Base-by-base conservation (phyloP, 352 stramenopile species). In the Globisporangium mamillatum region DNA sequence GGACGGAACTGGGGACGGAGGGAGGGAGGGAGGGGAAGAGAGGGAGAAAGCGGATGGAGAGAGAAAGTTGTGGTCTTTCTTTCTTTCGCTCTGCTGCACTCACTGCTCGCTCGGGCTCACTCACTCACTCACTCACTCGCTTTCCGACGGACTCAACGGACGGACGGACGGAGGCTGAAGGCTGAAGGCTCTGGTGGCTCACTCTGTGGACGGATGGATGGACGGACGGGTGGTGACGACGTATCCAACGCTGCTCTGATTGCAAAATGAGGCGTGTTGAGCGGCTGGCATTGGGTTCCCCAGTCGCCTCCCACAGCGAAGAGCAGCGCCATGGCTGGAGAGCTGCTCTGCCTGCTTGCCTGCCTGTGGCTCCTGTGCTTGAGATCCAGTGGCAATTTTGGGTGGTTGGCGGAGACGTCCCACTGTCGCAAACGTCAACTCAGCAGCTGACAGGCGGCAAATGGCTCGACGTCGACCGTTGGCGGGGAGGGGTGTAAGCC, bases 61-160 rank as follows among this genome's bases (percentile, higher is more conserved):
- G 29, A 48, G 56, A 24, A 24, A 50, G 56, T 62, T 62, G 56
- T 62, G 56, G 56, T 36, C 56, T 62, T 62, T 70, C 66, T 71
- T 71, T 71, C 66, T 65, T 66, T 66, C 60, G 38, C 38, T 70
- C 65, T 66, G 44, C 22, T 25, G 32, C 57, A 66, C 50, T 70
- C 52, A 29, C 62, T 67, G 25, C 32, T 52, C 44, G 44, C 18
- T 65, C 65, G 62, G 32, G 29, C 55, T 60, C 57, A 66, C 65
- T 64, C 60, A 36, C 16, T 64, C 59, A 36, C 16, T 70, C 63
- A 24, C 63, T 68, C 63, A 41, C 50, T 54, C 20, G 46, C 25
- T 44, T 62, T 14, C 27, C 27, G 27, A 44, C 56, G 20, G 29
- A 29, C 32, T 48, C 27, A 9, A 25, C 22, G 29, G 56, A 50